Evolutionary conservation across 768 basidiomycete genomes (phyloP), one percentile per base, ranked within the genome.

Genomic region (Tricholoma furcatifolium): DNA sequence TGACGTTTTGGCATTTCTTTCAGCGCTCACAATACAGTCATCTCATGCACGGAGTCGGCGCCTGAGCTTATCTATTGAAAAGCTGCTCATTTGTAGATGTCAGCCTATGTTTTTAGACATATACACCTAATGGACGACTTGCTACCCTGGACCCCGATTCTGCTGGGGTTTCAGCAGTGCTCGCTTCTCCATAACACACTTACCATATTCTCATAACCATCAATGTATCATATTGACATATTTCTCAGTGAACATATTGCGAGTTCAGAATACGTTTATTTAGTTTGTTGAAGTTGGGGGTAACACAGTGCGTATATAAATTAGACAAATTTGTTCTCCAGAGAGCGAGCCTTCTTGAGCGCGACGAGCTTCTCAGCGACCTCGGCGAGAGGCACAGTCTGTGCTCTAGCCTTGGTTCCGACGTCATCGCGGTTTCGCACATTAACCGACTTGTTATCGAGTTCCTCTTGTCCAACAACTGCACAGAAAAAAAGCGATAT

Each of bases 401-500:
- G 85, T 8, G 83, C 83, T 68, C 87, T 84, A 3, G 85, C 78
- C 69, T 98, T 96, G 50, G 80, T 87, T 18, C 91, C 93, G 31
- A 88, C 82, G 61, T 98, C 93, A 67, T 98, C 96, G 32, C 97
- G 85, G 69, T 98, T 98, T 54, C 96, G 84, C 15, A 98, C 85
- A 65, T 99, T 98, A 58, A 98, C 97, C 5, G 96, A 91, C 38
- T 80, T 81, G 40, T 79, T 75, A 54, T 93, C 87, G 50, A 92
- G 72, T 71, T 99, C 97, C 59, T 93, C 90, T 64, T 95, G 87
- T 24, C 97, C 97, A 50, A 98, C 96, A 54, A 98, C 96, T 97
- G 61, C 14, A 51, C 40, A 59, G 7, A 7, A 27, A 27, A 27
- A 27, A 27, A 48, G 38, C 35, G 31, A 23, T 15, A 50, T n/a